phyloP scores from a whole-genome alignment of 257 asterid genomes.

The Solanum infundibuliforme region DNA sequence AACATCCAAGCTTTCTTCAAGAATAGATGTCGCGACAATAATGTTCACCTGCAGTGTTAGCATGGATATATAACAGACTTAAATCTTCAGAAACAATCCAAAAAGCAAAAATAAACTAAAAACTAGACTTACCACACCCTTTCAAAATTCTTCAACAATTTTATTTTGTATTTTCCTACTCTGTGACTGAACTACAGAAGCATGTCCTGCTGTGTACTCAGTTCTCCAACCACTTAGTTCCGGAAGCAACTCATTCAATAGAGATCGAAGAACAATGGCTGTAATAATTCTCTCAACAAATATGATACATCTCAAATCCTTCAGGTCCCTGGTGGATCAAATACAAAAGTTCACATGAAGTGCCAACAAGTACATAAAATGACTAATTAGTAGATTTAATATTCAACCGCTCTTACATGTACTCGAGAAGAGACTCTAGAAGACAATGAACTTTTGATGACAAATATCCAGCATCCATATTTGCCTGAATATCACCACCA shows the following conservation, averaged over 20 bases:
- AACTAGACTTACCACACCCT: conserved; percentile 14
- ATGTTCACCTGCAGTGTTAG: conserved; percentile 52
- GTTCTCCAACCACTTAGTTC: conserved; percentile 45
- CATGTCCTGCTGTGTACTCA: background rate
- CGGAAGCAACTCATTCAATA: conserved; percentile 56
- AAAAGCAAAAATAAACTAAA: background rate
- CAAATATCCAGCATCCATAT: conserved; percentile 40
- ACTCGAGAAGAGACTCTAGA: conserved; percentile 52
- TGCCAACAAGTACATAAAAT: background rate
- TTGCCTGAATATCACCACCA: conserved; percentile 14
- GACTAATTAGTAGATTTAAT: background rate
- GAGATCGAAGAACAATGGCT: conserved; percentile 46
- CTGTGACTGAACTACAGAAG: conserved; percentile 37
- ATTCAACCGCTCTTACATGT: conserved; percentile 36
- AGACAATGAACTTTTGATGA: conserved; percentile 52
- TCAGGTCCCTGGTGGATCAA: conserved; percentile 28
- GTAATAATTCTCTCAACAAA: conserved; percentile 72
- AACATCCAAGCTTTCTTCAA: conserved; percentile 91
- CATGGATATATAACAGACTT: background rate
- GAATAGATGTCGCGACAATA: conserved; percentile 73
- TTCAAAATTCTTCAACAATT: conserved; percentile 54
- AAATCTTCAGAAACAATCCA: background rate
- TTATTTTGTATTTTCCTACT: conserved; percentile 48
- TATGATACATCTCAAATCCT: conserved; percentile 69
- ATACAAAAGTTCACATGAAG: no score